A percentile compares a stretch with the other conserved stretches of the same genome.
Conservation (phyloP, 2,329 filamentous ascomycete genomes). For the Cladophialophora exuberans region DNA sequence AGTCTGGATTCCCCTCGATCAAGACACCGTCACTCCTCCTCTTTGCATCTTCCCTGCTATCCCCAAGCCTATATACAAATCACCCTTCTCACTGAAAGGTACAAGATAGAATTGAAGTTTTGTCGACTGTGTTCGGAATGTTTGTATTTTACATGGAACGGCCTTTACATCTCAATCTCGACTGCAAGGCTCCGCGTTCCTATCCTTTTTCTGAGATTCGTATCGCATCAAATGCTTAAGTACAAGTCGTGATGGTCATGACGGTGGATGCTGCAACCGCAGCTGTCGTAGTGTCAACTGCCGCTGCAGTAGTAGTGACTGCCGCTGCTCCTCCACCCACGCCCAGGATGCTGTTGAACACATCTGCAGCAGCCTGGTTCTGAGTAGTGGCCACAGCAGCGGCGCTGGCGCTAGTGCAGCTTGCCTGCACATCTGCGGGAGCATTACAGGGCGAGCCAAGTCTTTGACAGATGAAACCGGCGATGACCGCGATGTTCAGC, state of each 20-base stretch:
- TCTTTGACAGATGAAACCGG: slow-evolving; percentile 53
- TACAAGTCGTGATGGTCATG: slow-evolving; percentile 17
- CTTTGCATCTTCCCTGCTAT: too few species aligned
- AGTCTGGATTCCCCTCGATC: too few species aligned
- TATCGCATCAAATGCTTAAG: neutral
- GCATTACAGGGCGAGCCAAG: slow-evolving; percentile 43
- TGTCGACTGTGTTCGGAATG: too few species aligned
- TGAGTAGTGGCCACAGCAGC: slow-evolving; percentile 18
- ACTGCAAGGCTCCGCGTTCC: too few species aligned
- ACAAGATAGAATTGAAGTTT: too few species aligned
- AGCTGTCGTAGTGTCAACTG: neutral
- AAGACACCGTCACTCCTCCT: too few species aligned
- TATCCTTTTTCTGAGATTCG: too few species aligned
- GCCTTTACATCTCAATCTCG: too few species aligned
- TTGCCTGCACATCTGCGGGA: slow-evolving; percentile 26
- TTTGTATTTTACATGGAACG: too few species aligned
- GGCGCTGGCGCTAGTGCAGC: slow-evolving; percentile 14
- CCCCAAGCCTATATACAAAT: too few species aligned
- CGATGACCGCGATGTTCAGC: slow-evolving; percentile 51
- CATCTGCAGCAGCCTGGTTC: slow-evolving; percentile 23
- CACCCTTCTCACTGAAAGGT: too few species aligned
- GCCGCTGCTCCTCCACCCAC: neutral
- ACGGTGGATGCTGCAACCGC: neutral
- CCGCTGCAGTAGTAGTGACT: neutral
- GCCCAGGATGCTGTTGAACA: slow-evolving; percentile 17